Conservation (phyloP, 2,329 filamentous ascomycete genomes). For the Lachnellula suecica region DNA sequence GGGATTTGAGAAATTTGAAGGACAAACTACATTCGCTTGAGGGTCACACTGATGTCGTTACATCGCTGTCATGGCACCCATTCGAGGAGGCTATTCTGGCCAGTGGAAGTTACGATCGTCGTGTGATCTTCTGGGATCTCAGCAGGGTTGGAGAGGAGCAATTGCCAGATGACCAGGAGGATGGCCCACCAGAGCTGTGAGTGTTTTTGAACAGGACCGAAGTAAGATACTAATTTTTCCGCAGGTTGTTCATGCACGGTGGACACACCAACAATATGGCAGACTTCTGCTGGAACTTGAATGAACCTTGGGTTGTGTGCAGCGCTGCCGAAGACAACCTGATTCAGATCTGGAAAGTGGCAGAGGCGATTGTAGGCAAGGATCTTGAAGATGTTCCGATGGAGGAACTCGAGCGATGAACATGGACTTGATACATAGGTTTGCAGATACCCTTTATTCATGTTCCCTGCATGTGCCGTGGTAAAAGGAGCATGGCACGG, state of each 20-base stretch:
- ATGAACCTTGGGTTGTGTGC: constrained; percentile 94
- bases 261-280: constrained; percentile 96
- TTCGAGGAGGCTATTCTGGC: constrained; percentile 85
- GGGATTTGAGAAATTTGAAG: constrained; percentile 91
- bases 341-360: constrained; percentile 90
- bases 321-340: constrained; percentile 96
- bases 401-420: constrained; percentile 69
- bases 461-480: neutral
- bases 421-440: constrained; percentile 3
- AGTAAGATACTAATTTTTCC: constrained; percentile 4
- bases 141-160: constrained; percentile 92
- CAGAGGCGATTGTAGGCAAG: constrained; percentile 76
- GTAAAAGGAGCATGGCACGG: too few species aligned
- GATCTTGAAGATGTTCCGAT: constrained; percentile 74
- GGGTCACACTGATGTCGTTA: constrained; percentile 85
- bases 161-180: constrained; percentile 89
- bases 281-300: constrained; percentile 97
- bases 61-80: constrained; percentile 92
- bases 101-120: constrained; percentile 87
- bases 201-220: constrained; percentile 36
- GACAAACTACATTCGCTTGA: constrained; percentile 87
- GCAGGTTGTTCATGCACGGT: constrained; percentile 93
- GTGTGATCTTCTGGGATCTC: constrained; percentile 96
- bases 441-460: constrained; percentile 18
- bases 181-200: constrained; percentile 91